Evolutionary conservation across 805 yeast genomes (phyloP).

Genomic region (Candida taoyuanica): DNA sequence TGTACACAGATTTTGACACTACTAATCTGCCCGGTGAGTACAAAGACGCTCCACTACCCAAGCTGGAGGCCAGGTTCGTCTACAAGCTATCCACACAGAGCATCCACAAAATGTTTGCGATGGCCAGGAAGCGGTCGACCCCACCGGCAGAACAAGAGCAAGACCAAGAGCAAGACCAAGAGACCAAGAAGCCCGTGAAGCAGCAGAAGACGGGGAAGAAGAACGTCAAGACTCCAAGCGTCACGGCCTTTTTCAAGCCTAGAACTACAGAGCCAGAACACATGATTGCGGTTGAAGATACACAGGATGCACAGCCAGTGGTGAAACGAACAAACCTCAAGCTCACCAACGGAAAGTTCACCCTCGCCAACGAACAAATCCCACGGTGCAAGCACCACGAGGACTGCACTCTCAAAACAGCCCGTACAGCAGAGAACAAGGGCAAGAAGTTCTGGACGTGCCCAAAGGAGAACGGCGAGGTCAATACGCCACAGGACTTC

Average conservation of each 20-base stretch:
- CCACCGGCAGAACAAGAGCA: constrained; percentile 4
- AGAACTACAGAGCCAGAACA: neutral
- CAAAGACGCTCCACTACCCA: constrained; percentile 25
- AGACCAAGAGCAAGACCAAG: neutral
- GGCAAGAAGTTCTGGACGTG: constrained; percentile 57
- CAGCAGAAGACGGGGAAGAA: neutral
- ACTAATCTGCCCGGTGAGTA: constrained; percentile 3
- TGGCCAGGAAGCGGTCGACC: constrained; percentile 17
- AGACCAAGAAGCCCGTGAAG: neutral
- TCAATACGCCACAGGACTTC: constrained; percentile 17
- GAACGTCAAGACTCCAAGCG: constrained; percentile 6
- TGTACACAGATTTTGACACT: constrained; percentile 58
- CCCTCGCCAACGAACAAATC: constrained; percentile 21
- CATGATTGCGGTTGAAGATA: neutral
- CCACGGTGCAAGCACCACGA: constrained; percentile 48
- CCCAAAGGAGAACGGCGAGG: constrained; percentile 31
- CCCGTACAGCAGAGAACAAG: constrained; percentile 37
- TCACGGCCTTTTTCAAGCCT: constrained; percentile 15
- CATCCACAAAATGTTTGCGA: constrained; percentile 33
- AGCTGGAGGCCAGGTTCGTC: constrained; percentile 49
- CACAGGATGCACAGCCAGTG: too few relatives aligned
- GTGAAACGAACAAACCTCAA: neutral
- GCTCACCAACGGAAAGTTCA: constrained; percentile 18
- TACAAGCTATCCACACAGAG: constrained; percentile 37
- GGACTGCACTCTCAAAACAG: constrained; percentile 42